These are phyloP conservation scores for Chrysanthemum seticuspe DNA, from an alignment of 129 eudicot genomes.

Conservation along the genomic window DNA sequence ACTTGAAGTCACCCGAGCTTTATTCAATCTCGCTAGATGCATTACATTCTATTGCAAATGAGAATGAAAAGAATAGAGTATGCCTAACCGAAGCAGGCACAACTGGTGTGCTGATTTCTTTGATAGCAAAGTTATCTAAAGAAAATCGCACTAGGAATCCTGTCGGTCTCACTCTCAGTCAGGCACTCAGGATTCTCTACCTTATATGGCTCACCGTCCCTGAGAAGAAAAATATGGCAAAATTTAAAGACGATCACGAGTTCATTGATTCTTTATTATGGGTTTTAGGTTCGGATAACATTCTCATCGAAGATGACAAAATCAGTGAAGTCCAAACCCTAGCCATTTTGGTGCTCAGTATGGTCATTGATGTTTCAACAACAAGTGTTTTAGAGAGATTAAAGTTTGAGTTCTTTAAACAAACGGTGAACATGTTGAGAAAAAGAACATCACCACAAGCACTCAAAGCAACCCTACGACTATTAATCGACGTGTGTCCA, in stretches of 20 bases:
- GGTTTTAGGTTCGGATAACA: slow-evolving; percentile 31
- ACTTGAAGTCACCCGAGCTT: slow-evolving; percentile 36
- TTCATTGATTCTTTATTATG: slow-evolving; percentile 48
- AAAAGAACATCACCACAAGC: slow-evolving; percentile 37
- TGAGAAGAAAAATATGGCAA: slow-evolving; percentile 25
- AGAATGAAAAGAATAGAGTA: slow-evolving; percentile 40
- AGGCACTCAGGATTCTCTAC: slow-evolving; percentile 48
- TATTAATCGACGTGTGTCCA: slow-evolving; percentile 49
- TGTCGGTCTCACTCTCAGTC: slow-evolving; percentile 40
- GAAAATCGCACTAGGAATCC: slow-evolving; percentile 9
- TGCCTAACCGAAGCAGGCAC: slow-evolving; percentile 52
- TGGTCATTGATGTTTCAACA: slow-evolving; percentile 29
- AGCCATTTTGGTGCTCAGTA: slow-evolving; percentile 37
- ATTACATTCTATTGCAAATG: slow-evolving; percentile 38
- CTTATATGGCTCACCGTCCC: slow-evolving; percentile 38
- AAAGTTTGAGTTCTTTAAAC: slow-evolving; percentile 42
- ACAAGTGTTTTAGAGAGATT: slow-evolving; percentile 42
- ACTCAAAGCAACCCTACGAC: slow-evolving; percentile 38
- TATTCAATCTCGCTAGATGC: slow-evolving; percentile 32
- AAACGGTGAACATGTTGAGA: slow-evolving; percentile 28
- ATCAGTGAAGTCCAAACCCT: slow-evolving; percentile 19
- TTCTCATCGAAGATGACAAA: slow-evolving; percentile 13
- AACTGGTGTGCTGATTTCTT: slow-evolving; percentile 35
- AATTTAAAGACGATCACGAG: slow-evolving; percentile 30
- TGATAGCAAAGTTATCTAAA: slow-evolving; percentile 31